These are phyloP conservation scores for Cercospora nicotianae DNA, from an alignment of 2,329 filamentous ascomycete genomes.

Conservation along the genomic window DNA sequence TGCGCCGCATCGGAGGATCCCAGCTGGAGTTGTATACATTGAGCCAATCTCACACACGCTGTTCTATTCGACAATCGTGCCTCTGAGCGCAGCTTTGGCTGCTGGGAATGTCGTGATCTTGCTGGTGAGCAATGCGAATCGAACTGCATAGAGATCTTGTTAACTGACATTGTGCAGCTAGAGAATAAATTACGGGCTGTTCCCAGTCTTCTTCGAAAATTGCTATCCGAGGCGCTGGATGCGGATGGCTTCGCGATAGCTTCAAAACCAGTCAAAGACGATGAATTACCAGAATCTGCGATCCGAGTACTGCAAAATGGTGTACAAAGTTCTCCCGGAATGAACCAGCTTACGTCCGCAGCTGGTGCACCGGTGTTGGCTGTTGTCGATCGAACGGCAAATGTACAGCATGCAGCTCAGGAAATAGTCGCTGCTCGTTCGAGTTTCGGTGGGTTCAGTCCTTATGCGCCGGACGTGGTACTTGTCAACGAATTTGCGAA, in stretches of 20 bases:
- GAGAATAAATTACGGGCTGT: constrained; percentile 45
- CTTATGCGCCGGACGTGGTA: constrained; percentile 63
- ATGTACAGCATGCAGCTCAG: constrained; percentile 55
- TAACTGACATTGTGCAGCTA: constrained; percentile 33
- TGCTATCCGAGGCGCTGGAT: constrained; percentile 47
- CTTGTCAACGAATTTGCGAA: constrained; percentile 65
- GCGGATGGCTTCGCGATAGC: constrained; percentile 52
- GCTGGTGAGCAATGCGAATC: constrained; percentile 41
- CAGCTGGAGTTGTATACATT: constrained; percentile 51
- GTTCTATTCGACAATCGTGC: constrained; percentile 49
- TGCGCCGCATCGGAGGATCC: constrained; percentile 38
- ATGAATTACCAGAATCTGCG: constrained; percentile 30
- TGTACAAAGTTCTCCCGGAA: constrained; percentile 16
- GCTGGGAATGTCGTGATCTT: constrained; percentile 55
- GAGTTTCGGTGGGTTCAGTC: constrained; percentile 56
- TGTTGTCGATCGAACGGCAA: constrained; percentile 61
- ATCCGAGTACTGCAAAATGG: constrained; percentile 41
- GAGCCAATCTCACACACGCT: constrained; percentile 51
- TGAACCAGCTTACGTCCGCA: constrained; percentile 41
- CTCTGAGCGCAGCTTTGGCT: constrained; percentile 50
- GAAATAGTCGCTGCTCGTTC: constrained; percentile 57
- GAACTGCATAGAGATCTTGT: background rate
- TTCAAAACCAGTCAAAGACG: constrained; percentile 35
- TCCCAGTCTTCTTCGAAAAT: constrained; percentile 40
- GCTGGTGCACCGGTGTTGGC: constrained; percentile 48